Evolutionary conservation across 2,329 filamentous ascomycete genomes (phyloP).

Genomic region (Phaeosphaeriaceae sp.): DNA sequence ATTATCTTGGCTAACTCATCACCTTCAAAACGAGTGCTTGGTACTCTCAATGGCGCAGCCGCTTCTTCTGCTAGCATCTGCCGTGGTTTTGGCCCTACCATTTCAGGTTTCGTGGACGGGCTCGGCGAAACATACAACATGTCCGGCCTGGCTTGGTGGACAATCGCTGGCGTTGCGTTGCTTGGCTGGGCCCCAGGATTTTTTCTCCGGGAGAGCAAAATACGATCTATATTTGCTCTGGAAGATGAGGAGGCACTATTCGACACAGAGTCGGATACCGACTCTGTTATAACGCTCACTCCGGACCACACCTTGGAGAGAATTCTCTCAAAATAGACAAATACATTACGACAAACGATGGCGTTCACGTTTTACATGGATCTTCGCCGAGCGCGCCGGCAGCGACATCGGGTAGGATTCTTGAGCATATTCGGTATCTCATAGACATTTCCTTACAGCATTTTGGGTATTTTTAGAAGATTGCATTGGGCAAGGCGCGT

Average conservation of each 20-base stretch:
- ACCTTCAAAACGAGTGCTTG: constrained; percentile 81
- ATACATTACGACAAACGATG: constrained; percentile 22
- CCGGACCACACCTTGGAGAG: constrained; percentile 37
- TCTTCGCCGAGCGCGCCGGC: constrained; percentile 16
- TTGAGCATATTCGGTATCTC: constrained; percentile 7
- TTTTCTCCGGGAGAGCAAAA: constrained; percentile 71
- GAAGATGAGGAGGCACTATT: constrained; percentile 43
- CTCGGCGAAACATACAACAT: constrained; percentile 79
- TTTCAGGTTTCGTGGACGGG: constrained; percentile 85
- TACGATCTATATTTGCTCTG: constrained; percentile 23
- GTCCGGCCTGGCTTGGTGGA: constrained; percentile 94
- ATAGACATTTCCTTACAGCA: constrained; percentile 15
- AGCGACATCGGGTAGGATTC: constrained; percentile 16
- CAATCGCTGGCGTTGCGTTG: constrained; percentile 76
- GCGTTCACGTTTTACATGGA: constrained; percentile 14
- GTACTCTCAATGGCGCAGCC: constrained; percentile 90
- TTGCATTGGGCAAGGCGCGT: constrained; percentile 19
- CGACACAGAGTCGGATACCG: constrained; percentile 37
- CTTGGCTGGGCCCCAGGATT: constrained; percentile 59
- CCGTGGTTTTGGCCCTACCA: constrained; percentile 84
- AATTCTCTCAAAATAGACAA: constrained; percentile 38
- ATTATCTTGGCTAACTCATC: constrained; percentile 90
- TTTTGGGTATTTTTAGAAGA: constrained; percentile 6
- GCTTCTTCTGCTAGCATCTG: constrained; percentile 90
- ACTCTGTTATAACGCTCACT: constrained; percentile 42